Conservation (phyloP, 192 early-diverging fungal genomes). For the Rhizoclosmatium sp. region DNA sequence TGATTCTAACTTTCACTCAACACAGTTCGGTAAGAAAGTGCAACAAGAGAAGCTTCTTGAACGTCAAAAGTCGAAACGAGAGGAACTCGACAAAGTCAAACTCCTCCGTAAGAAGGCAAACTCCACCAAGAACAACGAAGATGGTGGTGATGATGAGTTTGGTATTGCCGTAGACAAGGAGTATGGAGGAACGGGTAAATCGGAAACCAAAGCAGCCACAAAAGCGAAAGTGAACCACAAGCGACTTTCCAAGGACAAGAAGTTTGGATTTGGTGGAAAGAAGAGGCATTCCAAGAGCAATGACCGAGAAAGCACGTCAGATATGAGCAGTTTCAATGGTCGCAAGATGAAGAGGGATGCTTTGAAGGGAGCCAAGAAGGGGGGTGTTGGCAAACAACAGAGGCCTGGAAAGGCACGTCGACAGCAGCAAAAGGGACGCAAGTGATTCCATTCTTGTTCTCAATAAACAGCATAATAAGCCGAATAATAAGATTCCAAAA, state of each 20-base stretch:
- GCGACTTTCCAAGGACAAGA: conserved; percentile 77
- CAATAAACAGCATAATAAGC: too few species aligned
- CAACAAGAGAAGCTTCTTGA: conserved; percentile 91
- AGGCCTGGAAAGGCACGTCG: conserved; percentile 22
- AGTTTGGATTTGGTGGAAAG: conserved; percentile 93
- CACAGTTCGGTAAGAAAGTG: conserved; percentile 92
- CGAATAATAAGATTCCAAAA: too few species aligned
- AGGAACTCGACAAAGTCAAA: conserved; percentile 92
- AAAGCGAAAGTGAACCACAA: conserved; percentile 48
- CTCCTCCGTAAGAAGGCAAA: conserved; percentile 84
- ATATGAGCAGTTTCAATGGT: conserved; percentile 72
- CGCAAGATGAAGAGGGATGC: conserved; percentile 48
- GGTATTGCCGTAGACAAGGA: conserved; percentile 69
- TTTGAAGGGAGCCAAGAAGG: conserved; percentile 17
- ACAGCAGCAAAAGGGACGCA: neutral
- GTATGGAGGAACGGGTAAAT: conserved; percentile 40
- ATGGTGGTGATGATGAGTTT: conserved; percentile 68
- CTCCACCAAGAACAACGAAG: conserved; percentile 52
- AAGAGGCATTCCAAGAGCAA: conserved; percentile 83
- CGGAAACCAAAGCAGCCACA: conserved; percentile 33
- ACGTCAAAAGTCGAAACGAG: conserved; percentile 84
- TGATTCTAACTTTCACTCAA: neutral
- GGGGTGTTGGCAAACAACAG: conserved; percentile 13
- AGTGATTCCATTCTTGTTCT: too few species aligned
- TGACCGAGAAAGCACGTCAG: conserved; percentile 76